Conservation (phyloP, 2,329 filamentous ascomycete species). For the Trichoderma guizhouense region DNA sequence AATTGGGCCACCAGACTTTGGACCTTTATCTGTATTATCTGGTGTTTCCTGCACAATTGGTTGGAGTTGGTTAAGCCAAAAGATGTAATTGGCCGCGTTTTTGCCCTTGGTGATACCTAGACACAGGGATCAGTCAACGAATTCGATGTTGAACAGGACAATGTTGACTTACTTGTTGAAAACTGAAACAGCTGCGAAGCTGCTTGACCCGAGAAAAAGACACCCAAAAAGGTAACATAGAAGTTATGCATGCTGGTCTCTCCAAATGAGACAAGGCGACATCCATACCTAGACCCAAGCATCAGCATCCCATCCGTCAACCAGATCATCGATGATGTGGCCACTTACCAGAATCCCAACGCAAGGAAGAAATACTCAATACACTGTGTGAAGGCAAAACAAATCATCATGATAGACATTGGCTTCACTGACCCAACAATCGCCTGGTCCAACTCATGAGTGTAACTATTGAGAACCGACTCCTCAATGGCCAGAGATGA, state of each 20-base stretch:
- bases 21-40: slow-evolving; percentile 37
- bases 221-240: slow-evolving; percentile 49
- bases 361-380: slow-evolving; percentile 40
- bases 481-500: slow-evolving; percentile 42
- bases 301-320: background rate
- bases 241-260: slow-evolving; percentile 53
- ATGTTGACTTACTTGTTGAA: slow-evolving; percentile 38
- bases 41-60: slow-evolving; percentile 41
- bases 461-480: slow-evolving; percentile 31
- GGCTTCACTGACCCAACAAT: slow-evolving; percentile 30
- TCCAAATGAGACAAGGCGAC: slow-evolving; percentile 35
- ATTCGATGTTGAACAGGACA: background rate
- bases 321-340: background rate
- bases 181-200: slow-evolving; percentile 43
- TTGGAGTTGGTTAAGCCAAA: slow-evolving; percentile 45
- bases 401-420: slow-evolving; percentile 34
- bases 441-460: slow-evolving; percentile 30
- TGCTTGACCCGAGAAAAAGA: slow-evolving; percentile 46
- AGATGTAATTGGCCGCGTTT: slow-evolving; percentile 48
- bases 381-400: slow-evolving; percentile 37
- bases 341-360: slow-evolving; percentile 38
- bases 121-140: background rate
- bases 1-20: slow-evolving; percentile 36
- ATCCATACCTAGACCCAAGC: slow-evolving; percentile 31
- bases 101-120: slow-evolving; percentile 49